A percentile compares a stretch with the other conserved stretches of the same genome.
phyloP scores from a whole-genome alignment of 352 stramenopile genomes.

The Phytophthora citrophthora region DNA sequence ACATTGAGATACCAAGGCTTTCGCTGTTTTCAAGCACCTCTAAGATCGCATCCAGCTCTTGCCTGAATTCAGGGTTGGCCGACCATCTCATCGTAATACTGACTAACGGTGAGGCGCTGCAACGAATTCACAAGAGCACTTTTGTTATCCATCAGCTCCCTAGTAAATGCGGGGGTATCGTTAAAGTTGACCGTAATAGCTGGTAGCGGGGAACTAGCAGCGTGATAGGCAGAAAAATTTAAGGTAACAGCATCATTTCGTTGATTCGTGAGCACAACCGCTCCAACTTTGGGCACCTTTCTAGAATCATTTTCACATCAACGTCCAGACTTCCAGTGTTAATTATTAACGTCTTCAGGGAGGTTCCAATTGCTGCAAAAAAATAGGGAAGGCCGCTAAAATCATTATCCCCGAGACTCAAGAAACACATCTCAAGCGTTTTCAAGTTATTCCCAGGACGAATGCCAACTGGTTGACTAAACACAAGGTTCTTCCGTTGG shows the following conservation, averaged over 20 bases:
- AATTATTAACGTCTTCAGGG: too few species aligned
- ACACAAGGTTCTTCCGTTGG: background rate
- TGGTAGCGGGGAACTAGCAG: background rate
- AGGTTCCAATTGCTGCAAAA: too few species aligned
- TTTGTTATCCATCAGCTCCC: background rate
- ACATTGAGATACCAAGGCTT: background rate
- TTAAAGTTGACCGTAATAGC: background rate
- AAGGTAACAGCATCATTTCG: background rate
- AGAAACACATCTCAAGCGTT: background rate
- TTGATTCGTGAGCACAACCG: background rate
- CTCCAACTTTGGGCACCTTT: background rate
- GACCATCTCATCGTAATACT: background rate
- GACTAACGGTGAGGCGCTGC: background rate
- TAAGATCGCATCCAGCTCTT: background rate
- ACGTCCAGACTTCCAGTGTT: too few species aligned
- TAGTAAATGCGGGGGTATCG: background rate
- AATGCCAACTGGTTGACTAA: background rate
- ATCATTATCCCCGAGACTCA: too few species aligned
- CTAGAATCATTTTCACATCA: background rate
- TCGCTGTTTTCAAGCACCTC: background rate
- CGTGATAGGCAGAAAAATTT: background rate
- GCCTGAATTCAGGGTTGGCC: too few species aligned
- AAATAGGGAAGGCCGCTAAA: too few species aligned
- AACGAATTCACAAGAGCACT: background rate
- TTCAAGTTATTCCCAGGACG: background rate